These are phyloP conservation scores for Schizonepeta tenuifolia DNA, from an alignment of 257 asterid genomes.

Conservation along the genomic window DNA sequence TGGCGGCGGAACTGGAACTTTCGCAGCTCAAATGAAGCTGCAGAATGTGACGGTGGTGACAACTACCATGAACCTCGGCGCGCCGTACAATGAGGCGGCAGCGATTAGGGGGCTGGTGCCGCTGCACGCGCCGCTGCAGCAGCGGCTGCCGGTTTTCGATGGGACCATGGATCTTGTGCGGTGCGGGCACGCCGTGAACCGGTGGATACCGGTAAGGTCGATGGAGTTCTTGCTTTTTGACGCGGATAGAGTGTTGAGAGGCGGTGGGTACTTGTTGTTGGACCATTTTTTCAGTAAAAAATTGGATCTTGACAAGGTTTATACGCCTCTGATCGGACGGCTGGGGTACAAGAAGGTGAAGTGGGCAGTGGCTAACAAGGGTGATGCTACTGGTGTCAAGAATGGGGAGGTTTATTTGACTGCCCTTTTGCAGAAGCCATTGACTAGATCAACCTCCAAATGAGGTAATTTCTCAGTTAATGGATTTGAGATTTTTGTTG, in stretches of 20 bases:
- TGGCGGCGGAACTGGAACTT: slow-evolving; percentile 95
- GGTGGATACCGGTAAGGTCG: slow-evolving; percentile 78
- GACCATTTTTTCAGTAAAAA: slow-evolving; percentile 89
- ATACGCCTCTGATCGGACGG: slow-evolving; percentile 72
- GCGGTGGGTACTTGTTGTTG: slow-evolving; percentile 83
- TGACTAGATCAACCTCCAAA: slow-evolving; percentile 52
- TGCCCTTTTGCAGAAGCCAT: slow-evolving; percentile 91
- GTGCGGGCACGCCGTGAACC: slow-evolving; percentile 86
- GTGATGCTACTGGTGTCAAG: slow-evolving; percentile 75
- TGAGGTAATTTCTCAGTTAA: slow-evolving; percentile 45
- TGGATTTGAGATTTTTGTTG: neutral
- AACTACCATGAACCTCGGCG: slow-evolving; percentile 88
- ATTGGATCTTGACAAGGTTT: slow-evolving; percentile 81
- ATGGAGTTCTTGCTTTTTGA: slow-evolving; percentile 91
- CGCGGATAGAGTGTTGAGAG: slow-evolving; percentile 88
- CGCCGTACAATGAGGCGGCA: slow-evolving; percentile 81
- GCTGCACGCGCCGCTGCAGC: slow-evolving; percentile 89
- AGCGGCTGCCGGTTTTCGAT: slow-evolving; percentile 90
- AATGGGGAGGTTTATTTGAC: slow-evolving; percentile 89
- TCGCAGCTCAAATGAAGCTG: slow-evolving; percentile 94
- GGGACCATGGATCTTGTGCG: slow-evolving; percentile 91
- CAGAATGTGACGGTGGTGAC: slow-evolving; percentile 77
- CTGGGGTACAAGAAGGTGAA: slow-evolving; percentile 93
- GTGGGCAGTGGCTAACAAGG: slow-evolving; percentile 86
- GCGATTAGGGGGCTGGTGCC: slow-evolving; percentile 90